A percentile compares a stretch with the other conserved stretches of the same genome.
Evolutionary conservation across 805 yeast species (phyloP).

Genomic region (Kluyveromyces siamensis): DNA sequence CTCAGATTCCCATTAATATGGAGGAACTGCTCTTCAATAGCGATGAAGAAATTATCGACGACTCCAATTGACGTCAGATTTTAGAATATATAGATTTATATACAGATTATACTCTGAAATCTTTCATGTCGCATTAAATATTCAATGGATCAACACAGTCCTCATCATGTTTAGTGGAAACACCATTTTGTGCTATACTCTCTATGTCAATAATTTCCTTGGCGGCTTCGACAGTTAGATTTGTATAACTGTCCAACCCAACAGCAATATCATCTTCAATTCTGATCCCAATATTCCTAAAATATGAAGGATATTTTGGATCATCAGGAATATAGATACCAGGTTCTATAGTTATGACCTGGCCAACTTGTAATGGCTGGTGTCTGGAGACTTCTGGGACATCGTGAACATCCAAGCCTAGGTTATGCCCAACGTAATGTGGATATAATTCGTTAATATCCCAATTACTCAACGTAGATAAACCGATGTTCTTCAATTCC

Average conservation of each 20-base stretch:
- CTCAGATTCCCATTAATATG: background rate
- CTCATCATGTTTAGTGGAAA: constrained; percentile 38
- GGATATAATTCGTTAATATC: constrained; percentile 64
- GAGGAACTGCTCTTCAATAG: background rate
- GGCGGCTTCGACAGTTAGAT: constrained; percentile 71
- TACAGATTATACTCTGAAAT: background rate
- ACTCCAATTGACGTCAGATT: background rate
- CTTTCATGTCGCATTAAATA: background rate
- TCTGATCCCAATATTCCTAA: constrained; percentile 84
- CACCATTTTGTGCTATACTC: constrained; percentile 50
- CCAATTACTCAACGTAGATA: constrained; percentile 40
- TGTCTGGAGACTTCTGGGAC: constrained; percentile 55
- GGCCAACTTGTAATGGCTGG: constrained; percentile 49
- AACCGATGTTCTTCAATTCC: constrained; percentile 69
- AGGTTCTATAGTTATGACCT: constrained; percentile 91
- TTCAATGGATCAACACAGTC: constrained; percentile 32
- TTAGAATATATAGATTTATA: constrained; percentile 2
- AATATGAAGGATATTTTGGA: constrained; percentile 62
- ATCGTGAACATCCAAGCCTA: constrained; percentile 90
- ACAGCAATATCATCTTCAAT: constrained; percentile 90
- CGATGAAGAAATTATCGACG: background rate
- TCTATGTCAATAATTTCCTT: constrained; percentile 84
- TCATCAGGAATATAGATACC: constrained; percentile 84
- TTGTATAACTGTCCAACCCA: constrained; percentile 48
- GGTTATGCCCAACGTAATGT: constrained; percentile 91